These are phyloP conservation scores for Hericium erinaceus DNA, from an alignment of 768 basidiomycete genomes.

Conservation along the genomic window DNA sequence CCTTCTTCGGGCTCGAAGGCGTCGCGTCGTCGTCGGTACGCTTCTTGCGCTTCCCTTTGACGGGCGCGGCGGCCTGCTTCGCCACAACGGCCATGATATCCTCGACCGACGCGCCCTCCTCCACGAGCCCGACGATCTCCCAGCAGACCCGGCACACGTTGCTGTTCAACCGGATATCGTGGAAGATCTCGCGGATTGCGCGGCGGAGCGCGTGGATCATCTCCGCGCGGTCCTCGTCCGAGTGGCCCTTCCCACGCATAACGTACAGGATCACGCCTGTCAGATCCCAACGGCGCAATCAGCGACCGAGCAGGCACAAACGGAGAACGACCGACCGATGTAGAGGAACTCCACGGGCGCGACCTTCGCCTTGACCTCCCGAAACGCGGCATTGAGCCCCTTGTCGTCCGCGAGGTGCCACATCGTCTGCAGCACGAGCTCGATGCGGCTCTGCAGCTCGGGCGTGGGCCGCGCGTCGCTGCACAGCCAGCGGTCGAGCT, in stretches of 20 bases:
- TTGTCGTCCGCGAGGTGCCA: slow-evolving; percentile 39
- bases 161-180: slow-evolving; percentile 58
- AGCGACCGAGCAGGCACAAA: neutral
- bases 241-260: slow-evolving; percentile 29
- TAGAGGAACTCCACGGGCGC: slow-evolving; percentile 76
- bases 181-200: slow-evolving; percentile 43
- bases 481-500: slow-evolving; percentile 41
- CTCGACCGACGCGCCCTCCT: slow-evolving; percentile 18
- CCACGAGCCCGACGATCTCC: slow-evolving; percentile 36
- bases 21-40: slow-evolving; percentile 20
- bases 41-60: slow-evolving; percentile 23
- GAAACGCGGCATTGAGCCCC: slow-evolving; percentile 22
- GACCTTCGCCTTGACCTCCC: slow-evolving; percentile 44
- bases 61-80: slow-evolving; percentile 7
- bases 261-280: slow-evolving; percentile 60
- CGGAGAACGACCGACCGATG: slow-evolving; percentile 39
- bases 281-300: neutral
- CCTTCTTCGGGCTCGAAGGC: no score
- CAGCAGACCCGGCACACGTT: slow-evolving; percentile 48
- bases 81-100: slow-evolving; percentile 1
- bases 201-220: slow-evolving; percentile 50
- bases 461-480: slow-evolving; percentile 29
- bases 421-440: slow-evolving; percentile 42
- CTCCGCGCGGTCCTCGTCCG: slow-evolving; percentile 38
- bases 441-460: slow-evolving; percentile 45